These are phyloP conservation scores for Leonotis leonurus DNA, from an alignment of 257 asterid species.

Conservation along the genomic window DNA sequence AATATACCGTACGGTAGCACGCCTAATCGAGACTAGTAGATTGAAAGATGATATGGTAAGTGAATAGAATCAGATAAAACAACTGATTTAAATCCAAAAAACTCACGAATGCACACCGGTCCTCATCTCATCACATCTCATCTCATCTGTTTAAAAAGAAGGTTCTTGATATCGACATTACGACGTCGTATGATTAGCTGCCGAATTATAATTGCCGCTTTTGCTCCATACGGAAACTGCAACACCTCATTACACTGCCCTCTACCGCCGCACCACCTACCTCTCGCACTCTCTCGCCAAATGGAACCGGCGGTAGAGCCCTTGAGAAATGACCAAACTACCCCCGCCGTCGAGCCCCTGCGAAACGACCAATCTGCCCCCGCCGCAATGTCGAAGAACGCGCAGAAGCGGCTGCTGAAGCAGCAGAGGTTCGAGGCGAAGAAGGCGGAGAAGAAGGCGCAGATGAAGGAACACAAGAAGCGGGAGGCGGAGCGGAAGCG, in stretches of 20 bases:
- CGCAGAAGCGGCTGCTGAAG: conserved; percentile 69
- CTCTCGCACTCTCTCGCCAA: not conserved
- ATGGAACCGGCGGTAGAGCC: conserved; percentile 31
- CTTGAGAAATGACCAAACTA: conserved; percentile 24
- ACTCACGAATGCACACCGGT: too few relatives aligned
- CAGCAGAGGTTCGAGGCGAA: conserved; percentile 70
- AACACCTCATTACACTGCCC: conserved; percentile 17
- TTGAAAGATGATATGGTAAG: too few relatives aligned
- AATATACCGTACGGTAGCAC: too few relatives aligned
- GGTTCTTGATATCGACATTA: not conserved
- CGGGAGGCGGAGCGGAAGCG: conserved; percentile 72
- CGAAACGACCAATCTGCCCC: conserved; percentile 28
- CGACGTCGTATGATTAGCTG: conserved; percentile 23
- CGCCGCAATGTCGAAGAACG: conserved; percentile 60
- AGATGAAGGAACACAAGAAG: conserved; percentile 57
- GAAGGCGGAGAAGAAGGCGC: conserved; percentile 82
- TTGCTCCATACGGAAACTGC: conserved; percentile 15
- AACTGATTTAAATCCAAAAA: too few relatives aligned
- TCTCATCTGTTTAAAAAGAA: too few relatives aligned
- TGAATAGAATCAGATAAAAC: too few relatives aligned
- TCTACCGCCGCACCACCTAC: not conserved
- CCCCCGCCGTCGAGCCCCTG: conserved; percentile 12
- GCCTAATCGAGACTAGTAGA: too few relatives aligned
- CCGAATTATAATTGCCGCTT: not conserved
- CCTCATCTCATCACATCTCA: too few relatives aligned